These are phyloP conservation scores for Phaffomyces antillensis DNA, from an alignment of 805 yeast genomes.

Conservation along the genomic window DNA sequence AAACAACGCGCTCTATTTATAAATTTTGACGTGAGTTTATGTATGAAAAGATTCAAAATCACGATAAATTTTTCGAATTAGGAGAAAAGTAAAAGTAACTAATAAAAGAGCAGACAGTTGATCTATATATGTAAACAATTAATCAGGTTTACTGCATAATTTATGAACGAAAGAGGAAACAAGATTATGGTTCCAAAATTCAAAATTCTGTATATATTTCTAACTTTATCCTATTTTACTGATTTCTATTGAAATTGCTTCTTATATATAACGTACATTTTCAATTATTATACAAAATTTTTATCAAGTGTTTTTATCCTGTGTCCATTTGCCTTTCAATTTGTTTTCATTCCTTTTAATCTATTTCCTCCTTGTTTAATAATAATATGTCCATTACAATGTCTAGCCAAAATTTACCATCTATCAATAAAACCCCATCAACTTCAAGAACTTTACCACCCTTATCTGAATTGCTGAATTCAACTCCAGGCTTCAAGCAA, in stretches of 20 bases:
- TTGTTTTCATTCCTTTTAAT: too few species aligned
- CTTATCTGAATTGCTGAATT: slow-evolving; percentile 1
- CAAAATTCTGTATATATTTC: neutral
- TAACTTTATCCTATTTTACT: neutral
- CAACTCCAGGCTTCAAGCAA: neutral
- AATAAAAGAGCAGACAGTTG: neutral
- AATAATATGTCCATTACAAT: slow-evolving; percentile 2
- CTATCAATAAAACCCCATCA: neutral
- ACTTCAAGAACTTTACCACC: slow-evolving; percentile 2
- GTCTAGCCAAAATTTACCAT: slow-evolving; percentile 4
- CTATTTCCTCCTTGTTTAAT: neutral
- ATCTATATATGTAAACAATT: slow-evolving; percentile 7
- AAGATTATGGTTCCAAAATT: neutral
- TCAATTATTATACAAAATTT: too few species aligned
- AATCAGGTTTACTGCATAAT: neutral
- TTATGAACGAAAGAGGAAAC: neutral
- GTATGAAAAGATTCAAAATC: neutral
- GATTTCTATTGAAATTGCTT: too few species aligned
- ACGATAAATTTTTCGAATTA: neutral
- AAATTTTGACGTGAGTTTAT: neutral
- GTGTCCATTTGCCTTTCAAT: too few species aligned
- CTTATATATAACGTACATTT: too few species aligned
- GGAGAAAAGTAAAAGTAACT: neutral
- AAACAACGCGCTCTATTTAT: neutral
- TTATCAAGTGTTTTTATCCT: too few species aligned